Base-by-base conservation (phyloP, 1,139 yeast species). In the Neolecta irregularis region DNA sequence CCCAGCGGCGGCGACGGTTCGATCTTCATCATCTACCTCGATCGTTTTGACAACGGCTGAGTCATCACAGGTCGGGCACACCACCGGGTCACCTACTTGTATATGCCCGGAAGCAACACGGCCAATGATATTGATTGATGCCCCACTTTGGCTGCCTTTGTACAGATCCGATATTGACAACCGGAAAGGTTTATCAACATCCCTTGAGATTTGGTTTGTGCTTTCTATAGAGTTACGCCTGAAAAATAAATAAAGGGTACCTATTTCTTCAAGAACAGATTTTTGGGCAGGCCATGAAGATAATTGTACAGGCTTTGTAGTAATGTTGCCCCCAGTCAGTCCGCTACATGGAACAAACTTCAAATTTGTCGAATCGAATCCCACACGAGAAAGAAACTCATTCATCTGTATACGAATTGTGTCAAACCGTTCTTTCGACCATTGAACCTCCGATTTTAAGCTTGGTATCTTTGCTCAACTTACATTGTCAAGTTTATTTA, bases 291-390 rank as follows among this genome's bases (percentile, higher is more conserved):
- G 39, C 37, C 28, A 23, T 16, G 25, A 18, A 1, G 49, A 31
- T 31, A 57, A 52, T 23, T 64, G 64, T 8, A 72, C 73, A 16
- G 31, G 21, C 2, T 4, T 7, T 12, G 9, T 16, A 20, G 20
- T 16, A 5, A 88, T 83, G 52, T 88, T 88, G 36, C 67, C 72
- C 18, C 99, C 98, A 1, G 71, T 61, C 32, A 80, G 65, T 0
- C 96, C 98, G 26, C 93, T 76, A 31, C 80, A 70, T 7, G 99
- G 98, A 3, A 88, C 65, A 56, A 77, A 83, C 4, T 58, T 54
- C 3, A 80, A 52, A 43, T 75, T 69, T 2, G 55, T 53, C 3
- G 49, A 44, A 2, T 53, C 45, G 50, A 70, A 83, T 0, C 88
- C 85, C 22, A 79, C 71, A 19, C 69, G 69, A 9, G 64, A 60